Percentiles rank a stretch among this genome's conserved stretches.
phyloP scores from a whole-genome alignment of 1,139 yeast genomes.

The Hanseniaspora sp. region DNA sequence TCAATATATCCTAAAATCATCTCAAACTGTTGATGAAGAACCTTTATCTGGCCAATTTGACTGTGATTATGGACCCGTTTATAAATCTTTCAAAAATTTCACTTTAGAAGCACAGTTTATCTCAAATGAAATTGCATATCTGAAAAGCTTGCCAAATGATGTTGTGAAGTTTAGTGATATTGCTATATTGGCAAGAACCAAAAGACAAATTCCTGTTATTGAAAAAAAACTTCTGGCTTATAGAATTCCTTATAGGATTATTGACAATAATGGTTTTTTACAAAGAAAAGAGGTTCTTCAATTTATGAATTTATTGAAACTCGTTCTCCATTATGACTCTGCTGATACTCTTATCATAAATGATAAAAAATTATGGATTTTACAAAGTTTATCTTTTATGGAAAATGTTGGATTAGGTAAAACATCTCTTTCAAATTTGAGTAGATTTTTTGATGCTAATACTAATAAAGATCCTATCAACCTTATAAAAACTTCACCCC shows the following conservation, averaged over 20 bases:
- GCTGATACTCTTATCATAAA: background rate
- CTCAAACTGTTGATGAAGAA: conserved; percentile 23
- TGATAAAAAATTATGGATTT: conserved; percentile 5
- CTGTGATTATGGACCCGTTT: conserved; percentile 40
- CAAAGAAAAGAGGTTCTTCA: conserved; percentile 57
- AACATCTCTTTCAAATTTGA: conserved; percentile 2
- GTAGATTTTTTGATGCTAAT: background rate
- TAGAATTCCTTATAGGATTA: conserved; percentile 52
- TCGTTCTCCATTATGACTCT: conserved; percentile 32
- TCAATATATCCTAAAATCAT: conserved; percentile 57
- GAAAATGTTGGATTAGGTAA: conserved; percentile 11
- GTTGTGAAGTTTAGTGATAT: conserved; percentile 45
- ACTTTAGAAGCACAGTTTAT: conserved; percentile 50
- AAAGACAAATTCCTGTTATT: conserved; percentile 45
- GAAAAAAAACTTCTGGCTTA: conserved; percentile 50
- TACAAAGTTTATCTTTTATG: conserved; percentile 1
- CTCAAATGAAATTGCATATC: conserved; percentile 42
- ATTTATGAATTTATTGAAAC: conserved; percentile 53
- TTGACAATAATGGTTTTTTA: conserved; percentile 72
- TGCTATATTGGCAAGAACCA: conserved; percentile 59
- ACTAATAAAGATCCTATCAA: conserved; percentile 1
- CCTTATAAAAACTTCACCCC: background rate
- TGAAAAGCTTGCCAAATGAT: conserved; percentile 33
- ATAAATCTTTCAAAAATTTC: conserved; percentile 33
- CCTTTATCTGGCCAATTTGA: conserved; percentile 38